Base-by-base conservation (phyloP, 2,329 filamentous ascomycete genomes). In the Beauveria rudraprayagi region DNA sequence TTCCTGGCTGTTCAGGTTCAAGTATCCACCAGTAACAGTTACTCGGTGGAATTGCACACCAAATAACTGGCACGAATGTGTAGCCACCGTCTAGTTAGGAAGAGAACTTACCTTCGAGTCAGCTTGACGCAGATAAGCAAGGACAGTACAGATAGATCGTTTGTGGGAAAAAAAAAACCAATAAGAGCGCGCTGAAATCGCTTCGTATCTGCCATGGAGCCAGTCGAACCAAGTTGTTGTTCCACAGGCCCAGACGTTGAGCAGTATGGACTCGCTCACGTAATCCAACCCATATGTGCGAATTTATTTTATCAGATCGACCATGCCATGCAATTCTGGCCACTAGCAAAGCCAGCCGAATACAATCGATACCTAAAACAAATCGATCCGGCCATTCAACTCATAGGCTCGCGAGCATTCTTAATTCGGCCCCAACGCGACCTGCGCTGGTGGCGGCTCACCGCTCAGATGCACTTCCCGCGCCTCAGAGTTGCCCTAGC, bases 251-350 rank as follows among this genome's bases (percentile, higher is more conserved):
- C 14, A 47, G 19, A 26, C 11, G 44, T 47, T 28, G 48, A 51
- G 30, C 3, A 5, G 24, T 51, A 17, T 5, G n/a, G 5, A 46
- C 48, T 51, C 48, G 57, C 57, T 60, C 48, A 60, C 57, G 57
- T 60, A 60, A 60, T 60, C 57, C 57, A 60, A 37, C 34, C 34
- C 40, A 24, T 46, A 6, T 16, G 50, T 37, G 40, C 50, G 14
- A 40, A 26, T 22, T 22, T 37, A 67, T 70, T 1, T 61, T 19
- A 60, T 60, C 50, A 53, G 50, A 54, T 2, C 69, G 56, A 1
- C 70, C 60, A 1, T 66, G 54, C 2, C 7, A 16, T 1, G 69
- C 28, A 37, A 26, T 68, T 64, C 1, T 65, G 60, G 1, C 30
- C 14, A 0, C 63, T 55, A 19, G 63, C 14, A 14, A 54, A 43